Evolutionary conservation across 352 stramenopile genomes (phyloP).

Genomic region (Chrysophaeum taylorii): DNA sequence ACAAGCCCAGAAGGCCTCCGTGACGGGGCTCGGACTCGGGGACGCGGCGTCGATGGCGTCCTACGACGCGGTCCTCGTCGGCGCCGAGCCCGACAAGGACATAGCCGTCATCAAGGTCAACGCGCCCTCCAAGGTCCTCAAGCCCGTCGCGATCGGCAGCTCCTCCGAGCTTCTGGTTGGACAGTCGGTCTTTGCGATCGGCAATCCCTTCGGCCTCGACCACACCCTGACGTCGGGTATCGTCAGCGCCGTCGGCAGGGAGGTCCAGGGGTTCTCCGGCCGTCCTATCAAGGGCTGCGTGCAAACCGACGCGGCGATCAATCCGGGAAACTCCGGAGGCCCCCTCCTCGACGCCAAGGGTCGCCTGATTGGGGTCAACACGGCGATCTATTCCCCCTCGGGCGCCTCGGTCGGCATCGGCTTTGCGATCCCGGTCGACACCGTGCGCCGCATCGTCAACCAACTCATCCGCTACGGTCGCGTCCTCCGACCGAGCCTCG

Average conservation of each 20-base stretch:
- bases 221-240: conserved; percentile 36
- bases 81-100: conserved; percentile 37
- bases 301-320: conserved; percentile 56
- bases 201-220: conserved; percentile 40
- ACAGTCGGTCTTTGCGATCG: conserved; percentile 36
- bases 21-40: conserved; percentile 38
- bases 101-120: conserved; percentile 40
- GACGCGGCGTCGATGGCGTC: conserved; percentile 12
- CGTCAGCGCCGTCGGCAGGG: conserved; percentile 31
- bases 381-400: conserved; percentile 44
- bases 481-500: conserved; percentile 31
- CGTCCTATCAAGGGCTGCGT: conserved; percentile 41
- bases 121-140: conserved; percentile 31
- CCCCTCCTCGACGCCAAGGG: conserved; percentile 45
- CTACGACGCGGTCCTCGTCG: conserved; percentile 16
- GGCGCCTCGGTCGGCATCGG: conserved; percentile 43
- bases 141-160: conserved; percentile 27
- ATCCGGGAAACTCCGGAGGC: conserved; percentile 49
- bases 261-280: conserved; percentile 40
- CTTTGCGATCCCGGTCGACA: conserved; percentile 71
- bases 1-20: conserved; percentile 37
- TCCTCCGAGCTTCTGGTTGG: conserved; percentile 21
- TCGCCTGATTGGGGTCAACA: conserved; percentile 52
- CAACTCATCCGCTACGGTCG: conserved; percentile 30
- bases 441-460: conserved; percentile 30